Conservation (phyloP, 2,329 filamentous ascomycete genomes). For the Dactylellina drechsleri region DNA sequence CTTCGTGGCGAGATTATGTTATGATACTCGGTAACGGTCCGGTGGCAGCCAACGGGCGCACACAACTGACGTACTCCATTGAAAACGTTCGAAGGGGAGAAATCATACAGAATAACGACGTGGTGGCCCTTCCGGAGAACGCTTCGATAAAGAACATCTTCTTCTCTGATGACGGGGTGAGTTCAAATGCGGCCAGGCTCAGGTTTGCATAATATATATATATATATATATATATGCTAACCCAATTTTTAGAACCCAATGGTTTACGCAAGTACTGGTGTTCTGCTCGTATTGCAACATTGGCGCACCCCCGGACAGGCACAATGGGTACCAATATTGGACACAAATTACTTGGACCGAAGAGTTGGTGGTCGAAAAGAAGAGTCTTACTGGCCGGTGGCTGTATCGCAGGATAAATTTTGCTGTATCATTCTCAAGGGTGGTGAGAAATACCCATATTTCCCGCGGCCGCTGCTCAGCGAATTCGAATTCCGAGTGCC, state of each 20-base stretch:
- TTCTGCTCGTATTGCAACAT: slow-evolving; percentile 85
- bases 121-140: slow-evolving; percentile 81
- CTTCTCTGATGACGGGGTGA: slow-evolving; percentile 88
- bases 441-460: slow-evolving; percentile 85
- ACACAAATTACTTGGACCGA: slow-evolving; percentile 84
- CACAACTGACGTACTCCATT: slow-evolving; percentile 86
- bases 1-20: slow-evolving; percentile 95
- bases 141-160: slow-evolving; percentile 82
- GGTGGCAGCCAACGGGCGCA: slow-evolving; percentile 78
- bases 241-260: slow-evolving; percentile 76
- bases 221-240: slow-evolving; percentile 14
- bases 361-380: slow-evolving; percentile 84
- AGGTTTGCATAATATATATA: not conserved
- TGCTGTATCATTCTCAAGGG: slow-evolving; percentile 97
- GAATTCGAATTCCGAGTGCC: slow-evolving; percentile 95
- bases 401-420: slow-evolving; percentile 88
- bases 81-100: slow-evolving; percentile 94
- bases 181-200: slow-evolving; percentile 59
- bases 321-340: slow-evolving; percentile 89
- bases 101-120: slow-evolving; percentile 92
- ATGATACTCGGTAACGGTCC: slow-evolving; percentile 94
- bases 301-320: slow-evolving; percentile 89
- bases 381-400: slow-evolving; percentile 94
- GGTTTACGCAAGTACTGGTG: slow-evolving; percentile 93
- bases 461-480: slow-evolving; percentile 85